Percentiles rank a stretch among this genome's conserved stretches.
These are phyloP conservation scores for Solanum chiquidenum DNA, from an alignment of 257 asterid species.

Conservation along the genomic window DNA sequence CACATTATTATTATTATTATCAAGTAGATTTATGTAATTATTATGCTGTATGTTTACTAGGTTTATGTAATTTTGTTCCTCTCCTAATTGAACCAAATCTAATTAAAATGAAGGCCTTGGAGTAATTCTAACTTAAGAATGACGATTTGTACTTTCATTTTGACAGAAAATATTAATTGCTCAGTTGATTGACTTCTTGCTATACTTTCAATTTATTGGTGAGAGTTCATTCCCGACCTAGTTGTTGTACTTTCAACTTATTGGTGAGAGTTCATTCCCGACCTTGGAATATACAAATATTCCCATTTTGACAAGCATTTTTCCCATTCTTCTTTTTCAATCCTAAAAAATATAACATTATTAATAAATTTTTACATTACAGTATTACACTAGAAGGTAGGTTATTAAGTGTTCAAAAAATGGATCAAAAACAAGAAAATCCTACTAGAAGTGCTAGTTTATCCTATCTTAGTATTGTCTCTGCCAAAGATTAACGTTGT, in stretches of 20 bases:
- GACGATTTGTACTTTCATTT: too few species aligned
- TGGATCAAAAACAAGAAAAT: neutral
- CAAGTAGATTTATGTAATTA: too few species aligned
- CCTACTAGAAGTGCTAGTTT: neutral
- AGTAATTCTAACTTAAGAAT: too few species aligned
- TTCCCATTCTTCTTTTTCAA: neutral
- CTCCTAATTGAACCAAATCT: neutral
- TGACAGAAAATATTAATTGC: neutral
- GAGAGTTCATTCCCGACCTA: too few species aligned
- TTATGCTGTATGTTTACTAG: neutral
- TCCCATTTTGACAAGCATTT: neutral
- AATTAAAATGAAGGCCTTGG: neutral
- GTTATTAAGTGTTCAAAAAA: neutral
- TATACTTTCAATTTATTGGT: too few species aligned
- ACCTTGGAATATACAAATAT: neutral
- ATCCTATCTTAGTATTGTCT: constrained; percentile 65
- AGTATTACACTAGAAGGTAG: neutral
- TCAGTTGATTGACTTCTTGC: neutral
- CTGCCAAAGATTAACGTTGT: constrained; percentile 79
- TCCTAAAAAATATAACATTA: neutral
- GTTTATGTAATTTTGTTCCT: too few species aligned
- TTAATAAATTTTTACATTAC: neutral
- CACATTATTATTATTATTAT: neutral
- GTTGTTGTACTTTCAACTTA: too few species aligned
- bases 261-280: too few species aligned